Conservation (phyloP, 441 rosid genomes). For the Breynia disticha region DNA sequence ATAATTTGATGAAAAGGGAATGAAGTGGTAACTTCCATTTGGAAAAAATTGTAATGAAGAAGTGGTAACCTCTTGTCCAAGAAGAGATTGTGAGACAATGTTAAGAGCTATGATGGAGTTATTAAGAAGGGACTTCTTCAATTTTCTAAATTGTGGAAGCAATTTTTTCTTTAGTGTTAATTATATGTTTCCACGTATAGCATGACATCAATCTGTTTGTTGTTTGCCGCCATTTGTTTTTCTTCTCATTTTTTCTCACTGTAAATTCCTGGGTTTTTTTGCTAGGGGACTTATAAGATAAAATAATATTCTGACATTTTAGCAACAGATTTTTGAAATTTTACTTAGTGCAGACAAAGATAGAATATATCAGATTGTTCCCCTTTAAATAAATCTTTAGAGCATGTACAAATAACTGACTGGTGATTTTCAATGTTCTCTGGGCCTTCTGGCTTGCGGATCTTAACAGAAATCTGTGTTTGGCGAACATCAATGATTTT, state of each 20-base stretch:
- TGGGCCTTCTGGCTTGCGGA: no score
- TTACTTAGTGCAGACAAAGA: no score
- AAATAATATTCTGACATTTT: no score
- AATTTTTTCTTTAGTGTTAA: background rate
- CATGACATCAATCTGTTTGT: background rate
- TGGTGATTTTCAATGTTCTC: no score
- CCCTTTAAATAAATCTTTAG: background rate
- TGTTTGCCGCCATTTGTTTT: background rate
- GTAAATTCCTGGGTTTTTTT: background rate
- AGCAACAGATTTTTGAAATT: slow-evolving; percentile 2
- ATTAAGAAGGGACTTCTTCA: background rate
- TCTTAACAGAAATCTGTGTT: background rate
- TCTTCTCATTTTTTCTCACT: background rate
- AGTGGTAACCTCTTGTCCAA: no score
- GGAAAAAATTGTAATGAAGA: no score
- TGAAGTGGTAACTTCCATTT: no score
- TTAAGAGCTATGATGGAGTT: background rate
- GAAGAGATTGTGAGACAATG: no score
- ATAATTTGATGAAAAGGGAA: background rate
- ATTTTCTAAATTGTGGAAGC: background rate
- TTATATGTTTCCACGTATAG: background rate
- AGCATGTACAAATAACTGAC: no score
- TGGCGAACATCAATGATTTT: slow-evolving; percentile 12
- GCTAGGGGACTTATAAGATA: background rate
- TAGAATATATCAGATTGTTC: background rate